phyloP scores from a whole-genome alignment of 202 grass and related monocot genomes.

The Setaria viridis region DNA sequence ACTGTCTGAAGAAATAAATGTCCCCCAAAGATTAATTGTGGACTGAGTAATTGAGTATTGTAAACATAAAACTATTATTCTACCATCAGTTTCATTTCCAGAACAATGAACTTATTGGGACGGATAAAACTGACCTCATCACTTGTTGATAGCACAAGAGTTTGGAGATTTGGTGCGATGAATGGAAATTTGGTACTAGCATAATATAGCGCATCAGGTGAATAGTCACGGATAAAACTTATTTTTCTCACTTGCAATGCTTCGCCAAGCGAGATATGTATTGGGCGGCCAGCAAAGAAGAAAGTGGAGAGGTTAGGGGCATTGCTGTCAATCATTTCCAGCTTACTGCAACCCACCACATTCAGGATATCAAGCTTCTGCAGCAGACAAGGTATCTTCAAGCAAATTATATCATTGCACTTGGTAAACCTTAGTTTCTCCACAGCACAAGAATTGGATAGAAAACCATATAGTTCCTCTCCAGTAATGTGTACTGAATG shows the following conservation, averaged over 20 bases:
- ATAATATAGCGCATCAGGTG: not conserved
- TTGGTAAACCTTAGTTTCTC: too few relatives aligned
- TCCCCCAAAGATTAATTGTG: not conserved
- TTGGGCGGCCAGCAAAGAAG: not conserved
- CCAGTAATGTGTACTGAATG: too few relatives aligned
- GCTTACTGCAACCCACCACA: not conserved
- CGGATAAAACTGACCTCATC: too few relatives aligned
- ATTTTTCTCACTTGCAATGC: conserved; percentile 25
- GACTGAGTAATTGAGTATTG: not conserved
- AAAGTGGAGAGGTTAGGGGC: conserved; percentile 39
- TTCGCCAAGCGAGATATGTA: conserved; percentile 29
- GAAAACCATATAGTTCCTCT: too few relatives aligned
- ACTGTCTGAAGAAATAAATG: conserved; percentile 12
- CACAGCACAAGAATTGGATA: too few relatives aligned
- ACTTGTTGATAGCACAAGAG: too few relatives aligned
- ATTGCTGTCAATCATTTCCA: conserved; percentile 34
- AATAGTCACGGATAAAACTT: not conserved
- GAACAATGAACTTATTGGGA: too few relatives aligned
- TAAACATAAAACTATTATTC: not conserved
- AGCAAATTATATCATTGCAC: too few relatives aligned
- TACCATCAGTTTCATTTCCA: too few relatives aligned
- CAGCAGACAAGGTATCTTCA: too few relatives aligned
- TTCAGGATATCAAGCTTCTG: not conserved
- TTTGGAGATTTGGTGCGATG: too few relatives aligned
- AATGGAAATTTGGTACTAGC: too few relatives aligned